These are phyloP conservation scores for Podila verticillata DNA, from an alignment of 192 early-diverging fungal species.

Conservation along the genomic window DNA sequence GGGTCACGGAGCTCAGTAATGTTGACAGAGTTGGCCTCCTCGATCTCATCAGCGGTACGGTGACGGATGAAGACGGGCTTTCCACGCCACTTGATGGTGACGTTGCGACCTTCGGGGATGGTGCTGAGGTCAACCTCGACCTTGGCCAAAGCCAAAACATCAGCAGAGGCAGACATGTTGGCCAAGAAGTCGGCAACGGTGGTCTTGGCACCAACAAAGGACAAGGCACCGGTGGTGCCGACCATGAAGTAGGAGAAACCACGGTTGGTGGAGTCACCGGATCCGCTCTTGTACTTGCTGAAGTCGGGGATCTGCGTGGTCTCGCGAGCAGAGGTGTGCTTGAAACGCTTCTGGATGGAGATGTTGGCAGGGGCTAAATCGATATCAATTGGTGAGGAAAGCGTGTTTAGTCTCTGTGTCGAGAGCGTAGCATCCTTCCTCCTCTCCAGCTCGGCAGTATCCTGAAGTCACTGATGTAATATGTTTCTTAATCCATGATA, in stretches of 20 bases:
- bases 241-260: slow-evolving; percentile 94
- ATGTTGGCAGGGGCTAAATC: slow-evolving; percentile 29
- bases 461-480: too few relatives aligned
- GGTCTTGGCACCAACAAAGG: slow-evolving; percentile 88
- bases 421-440: too few relatives aligned
- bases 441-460: too few relatives aligned
- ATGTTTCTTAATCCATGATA: too few relatives aligned
- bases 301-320: slow-evolving; percentile 65
- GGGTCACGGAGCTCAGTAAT: slow-evolving; percentile 88
- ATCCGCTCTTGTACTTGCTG: slow-evolving; percentile 62
- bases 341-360: slow-evolving; percentile 52
- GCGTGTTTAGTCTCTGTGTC: not conserved
- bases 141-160: slow-evolving; percentile 98
- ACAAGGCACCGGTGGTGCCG: slow-evolving; percentile 85
- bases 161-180: slow-evolving; percentile 95
- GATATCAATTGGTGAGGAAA: not conserved
- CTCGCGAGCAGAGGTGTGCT: slow-evolving; percentile 65
- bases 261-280: slow-evolving; percentile 71
- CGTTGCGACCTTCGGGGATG: slow-evolving; percentile 97
- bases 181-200: slow-evolving; percentile 85
- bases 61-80: slow-evolving; percentile 99
- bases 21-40: slow-evolving; percentile 87
- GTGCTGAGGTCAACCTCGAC: slow-evolving; percentile 92
- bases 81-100: slow-evolving; percentile 98
- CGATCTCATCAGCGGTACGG: slow-evolving; percentile 94